Evolutionary conservation across 2,329 filamentous ascomycete genomes (phyloP), one percentile per base, ranked within the genome.

Genomic region (Aureobasidium sp.): DNA sequence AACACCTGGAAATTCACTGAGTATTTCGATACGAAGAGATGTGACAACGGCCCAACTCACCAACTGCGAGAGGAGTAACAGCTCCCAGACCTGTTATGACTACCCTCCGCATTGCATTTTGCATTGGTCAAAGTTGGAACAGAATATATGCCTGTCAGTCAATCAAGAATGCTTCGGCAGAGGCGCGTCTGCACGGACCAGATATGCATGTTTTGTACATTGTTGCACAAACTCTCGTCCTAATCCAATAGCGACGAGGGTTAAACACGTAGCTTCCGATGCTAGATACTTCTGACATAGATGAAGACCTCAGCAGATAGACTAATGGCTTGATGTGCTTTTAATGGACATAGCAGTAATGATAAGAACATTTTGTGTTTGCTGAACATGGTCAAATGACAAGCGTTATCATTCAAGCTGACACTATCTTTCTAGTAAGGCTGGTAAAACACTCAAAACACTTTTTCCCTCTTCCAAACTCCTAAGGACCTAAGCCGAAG

Each of bases 1-100:
- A 65, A 89, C 81, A 64, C 91, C 83, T 86, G 62, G 25, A 41
- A 2, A 25, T 42, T 36, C 21, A 8, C 44, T 57, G 9, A 62
- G 59, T 52, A 29, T 21, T 27, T 11, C n/a, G 10, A 10, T 11
- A 11, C 2, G 21, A 39, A 9, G 7, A 21, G 13, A 15, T 10
- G 8, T 9, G 2, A 29, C 2, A 5, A 5, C 16, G n/a, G 11
- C 45, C 2, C 10, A 13, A 25, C 64, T 16, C 65, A 62, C 72
- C 72, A 27, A 71, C 71, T 47, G 69, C 72, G 3, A 74, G 68
- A 21, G 72, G 72, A 68, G 78, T 80, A 47, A 80, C 73, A 53
- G 78, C 74, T 58, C 78, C 78, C 41, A 80, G 69, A 49, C 78
- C 78, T 65, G 78, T 80, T 62, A 80, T 73, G 62, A 80, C 78